These are phyloP conservation scores for Candida sojae DNA, from an alignment of 1,139 yeast genomes.

Conservation along the genomic window DNA sequence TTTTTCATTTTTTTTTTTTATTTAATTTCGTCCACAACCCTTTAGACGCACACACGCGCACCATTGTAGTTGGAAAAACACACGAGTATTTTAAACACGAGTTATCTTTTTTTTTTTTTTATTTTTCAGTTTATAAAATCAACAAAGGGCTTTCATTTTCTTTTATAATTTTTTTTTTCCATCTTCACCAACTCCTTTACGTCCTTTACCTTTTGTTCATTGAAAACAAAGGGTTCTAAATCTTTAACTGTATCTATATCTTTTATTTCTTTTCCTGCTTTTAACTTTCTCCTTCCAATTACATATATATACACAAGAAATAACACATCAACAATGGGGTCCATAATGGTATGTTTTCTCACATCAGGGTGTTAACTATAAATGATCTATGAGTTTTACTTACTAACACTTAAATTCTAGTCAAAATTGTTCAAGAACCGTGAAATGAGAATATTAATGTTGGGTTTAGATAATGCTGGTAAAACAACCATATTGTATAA, in stretches of 20 bases:
- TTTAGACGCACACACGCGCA: not conserved
- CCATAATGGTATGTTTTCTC: constrained; percentile 10
- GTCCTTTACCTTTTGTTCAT: not conserved
- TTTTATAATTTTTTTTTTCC: not conserved
- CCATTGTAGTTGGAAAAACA: not conserved
- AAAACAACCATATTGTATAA: constrained; percentile 80
- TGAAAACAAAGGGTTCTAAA: not conserved
- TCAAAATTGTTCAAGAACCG: constrained; percentile 62
- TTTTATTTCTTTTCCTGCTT: not conserved
- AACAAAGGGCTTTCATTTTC: not conserved
- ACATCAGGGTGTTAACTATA: not conserved
- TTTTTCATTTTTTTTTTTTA: not conserved
- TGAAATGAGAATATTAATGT: constrained; percentile 77
- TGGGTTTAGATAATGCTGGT: constrained; percentile 92
- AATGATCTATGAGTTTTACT: not conserved
- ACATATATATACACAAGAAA: not conserved
- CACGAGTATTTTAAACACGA: not conserved
- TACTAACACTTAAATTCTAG: constrained; percentile 5
- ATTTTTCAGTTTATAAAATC: not conserved
- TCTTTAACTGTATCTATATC: not conserved
- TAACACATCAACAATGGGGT: constrained; percentile 8
- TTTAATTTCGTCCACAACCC: too few relatives aligned
- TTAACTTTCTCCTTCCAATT: not conserved
- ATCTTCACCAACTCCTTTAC: not conserved
- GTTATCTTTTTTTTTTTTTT: not conserved